Base-by-base conservation (phyloP, 257 asterid genomes). In the Rehmannia glutinosa region DNA sequence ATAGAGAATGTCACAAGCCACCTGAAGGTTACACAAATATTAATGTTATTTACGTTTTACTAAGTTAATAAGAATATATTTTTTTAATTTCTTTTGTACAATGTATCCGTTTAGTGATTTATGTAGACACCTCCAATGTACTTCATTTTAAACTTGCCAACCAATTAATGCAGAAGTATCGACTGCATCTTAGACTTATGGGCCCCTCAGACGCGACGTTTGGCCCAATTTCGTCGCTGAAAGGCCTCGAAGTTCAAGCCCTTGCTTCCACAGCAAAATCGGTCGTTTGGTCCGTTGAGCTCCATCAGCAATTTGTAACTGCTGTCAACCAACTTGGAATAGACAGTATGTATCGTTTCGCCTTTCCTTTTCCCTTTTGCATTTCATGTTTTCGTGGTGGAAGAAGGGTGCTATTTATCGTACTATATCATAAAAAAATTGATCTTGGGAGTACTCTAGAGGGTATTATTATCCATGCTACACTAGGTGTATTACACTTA, bases 1-100 rank as follows among this genome's bases (percentile, higher is more conserved):
- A 73, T 96, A 54, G 97, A 91, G 80, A 91, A 91, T 45, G 96
- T 91, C 13, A 95, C 97, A 0, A 88, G 96, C 78, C 96, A 91
- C 69, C 95, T 91, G 73, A 95, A 91, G 88, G 98, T 90, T 62
- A 13, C 73, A 46, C 60, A 23, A 25, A 6, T 67, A 53, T 42
- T 55, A 8, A 2, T 24, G 43, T 35, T 55, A 1, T 17, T 41
- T 33, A 53, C 24, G 5, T 38, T 19, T 27, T 42, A 27, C 30
- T 1, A 27, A 16, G 9, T 16, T 45, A 3, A 62, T 27, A 64
- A 62, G n/a, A 42, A 27, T 11, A 16, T 32, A 8, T 32, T 32
- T 4, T 17, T 70, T 5, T 0, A 2, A 38, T 33, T 15, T 7
- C 10, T 0, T 30, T 47, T 7, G n/a, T n/a, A n/a, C n/a, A n/a